phyloP scores from a whole-genome alignment of 805 yeast genomes.

The Trichomonascus vanleenenianus region DNA sequence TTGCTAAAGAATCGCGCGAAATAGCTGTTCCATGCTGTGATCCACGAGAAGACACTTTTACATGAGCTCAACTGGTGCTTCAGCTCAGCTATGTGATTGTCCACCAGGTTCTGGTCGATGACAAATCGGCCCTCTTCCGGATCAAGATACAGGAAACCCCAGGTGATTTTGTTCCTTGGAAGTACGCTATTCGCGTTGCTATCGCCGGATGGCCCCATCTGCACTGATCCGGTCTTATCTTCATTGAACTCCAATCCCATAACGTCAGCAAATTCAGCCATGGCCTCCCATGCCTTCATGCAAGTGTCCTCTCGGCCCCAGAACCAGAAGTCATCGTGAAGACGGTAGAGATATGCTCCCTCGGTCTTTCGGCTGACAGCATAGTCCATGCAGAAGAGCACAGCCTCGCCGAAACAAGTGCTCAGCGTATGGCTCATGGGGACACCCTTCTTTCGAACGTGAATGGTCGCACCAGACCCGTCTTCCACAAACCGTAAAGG shows the following conservation, averaged over 20 bases:
- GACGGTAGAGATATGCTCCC: not conserved
- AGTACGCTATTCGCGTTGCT: not conserved
- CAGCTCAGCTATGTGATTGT: not conserved
- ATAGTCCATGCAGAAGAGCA: slow-evolving; percentile 3
- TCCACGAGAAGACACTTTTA: not conserved
- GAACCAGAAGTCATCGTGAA: slow-evolving; percentile 4
- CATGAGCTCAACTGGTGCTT: not conserved
- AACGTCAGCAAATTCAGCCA: not conserved
- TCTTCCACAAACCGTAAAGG: not conserved
- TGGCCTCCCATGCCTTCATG: not conserved
- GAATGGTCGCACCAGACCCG: not conserved
- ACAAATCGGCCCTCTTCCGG: not conserved
- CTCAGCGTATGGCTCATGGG: slow-evolving; percentile 1
- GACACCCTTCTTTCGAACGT: not conserved
- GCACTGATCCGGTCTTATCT: not conserved
- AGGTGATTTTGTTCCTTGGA: not conserved
- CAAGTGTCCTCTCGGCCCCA: not conserved
- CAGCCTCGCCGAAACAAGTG: not conserved
- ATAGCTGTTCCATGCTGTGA: slow-evolving; percentile 1
- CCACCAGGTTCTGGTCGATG: not conserved
- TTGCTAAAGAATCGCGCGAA: slow-evolving; percentile 1
- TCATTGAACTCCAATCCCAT: slow-evolving; percentile 1
- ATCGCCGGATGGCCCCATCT: not conserved
- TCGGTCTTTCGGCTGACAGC: not conserved
- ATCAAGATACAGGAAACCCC: not conserved